Conservation (phyloP, 2,329 filamentous ascomycete species). For the Sarocladium brachiariae region DNA sequence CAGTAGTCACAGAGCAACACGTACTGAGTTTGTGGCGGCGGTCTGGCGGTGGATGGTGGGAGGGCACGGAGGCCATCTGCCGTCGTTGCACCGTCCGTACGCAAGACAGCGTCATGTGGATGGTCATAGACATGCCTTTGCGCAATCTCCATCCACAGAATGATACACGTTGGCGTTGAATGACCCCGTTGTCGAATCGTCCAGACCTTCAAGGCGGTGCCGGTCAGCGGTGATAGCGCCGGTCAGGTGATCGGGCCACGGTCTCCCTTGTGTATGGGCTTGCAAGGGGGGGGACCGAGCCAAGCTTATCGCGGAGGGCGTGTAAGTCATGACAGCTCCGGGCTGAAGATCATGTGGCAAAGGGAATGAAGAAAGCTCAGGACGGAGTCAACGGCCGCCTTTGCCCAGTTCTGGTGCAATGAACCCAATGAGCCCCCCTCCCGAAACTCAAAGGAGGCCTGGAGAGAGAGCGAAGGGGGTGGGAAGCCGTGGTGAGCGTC, state of each 20-base stretch:
- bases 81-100: not conserved
- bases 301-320: not conserved
- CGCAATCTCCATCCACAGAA: too few relatives aligned
- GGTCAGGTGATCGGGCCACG: not conserved
- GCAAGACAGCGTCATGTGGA: conserved; percentile 1
- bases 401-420: not conserved
- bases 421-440: too few relatives aligned
- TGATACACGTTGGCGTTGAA: not conserved
- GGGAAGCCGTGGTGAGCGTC: too few relatives aligned
- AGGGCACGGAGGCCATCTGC: not conserved
- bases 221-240: not conserved
- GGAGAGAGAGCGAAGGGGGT: not conserved
- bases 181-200: not conserved
- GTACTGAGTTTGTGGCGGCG: too few relatives aligned
- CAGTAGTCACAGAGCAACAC: too few relatives aligned
- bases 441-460: not conserved
- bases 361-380: too few relatives aligned
- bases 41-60: too few relatives aligned
- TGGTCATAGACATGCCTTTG: too few relatives aligned
- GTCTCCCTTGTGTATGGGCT: too few relatives aligned
- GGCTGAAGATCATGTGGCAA: not conserved
- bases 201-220: not conserved
- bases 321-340: not conserved
- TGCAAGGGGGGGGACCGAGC: not conserved
- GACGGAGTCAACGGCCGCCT: conserved; percentile 3